Percentiles rank a stretch among this genome's conserved stretches.
Conservation (phyloP, 208 protist genomes). For the Leishmania gerbilli region DNA sequence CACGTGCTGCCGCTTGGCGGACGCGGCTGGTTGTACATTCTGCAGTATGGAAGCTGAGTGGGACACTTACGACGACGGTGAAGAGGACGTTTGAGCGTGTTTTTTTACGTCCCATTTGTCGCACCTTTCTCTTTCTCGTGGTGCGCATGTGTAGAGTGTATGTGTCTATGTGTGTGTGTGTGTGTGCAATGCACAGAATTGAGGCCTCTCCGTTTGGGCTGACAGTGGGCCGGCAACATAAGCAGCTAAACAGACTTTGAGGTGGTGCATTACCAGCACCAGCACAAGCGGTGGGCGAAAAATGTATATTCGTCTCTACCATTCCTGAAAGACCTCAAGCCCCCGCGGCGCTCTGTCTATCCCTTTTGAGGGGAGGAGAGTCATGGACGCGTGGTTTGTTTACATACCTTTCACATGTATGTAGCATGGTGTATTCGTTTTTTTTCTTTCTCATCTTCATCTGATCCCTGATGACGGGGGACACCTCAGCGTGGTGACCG, state of each 20-base stretch:
- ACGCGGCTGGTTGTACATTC: constrained; percentile 29
- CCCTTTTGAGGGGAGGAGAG: not conserved
- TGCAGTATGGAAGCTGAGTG: constrained; percentile 36
- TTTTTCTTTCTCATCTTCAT: not conserved
- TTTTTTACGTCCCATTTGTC: not conserved
- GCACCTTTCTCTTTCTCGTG: not conserved
- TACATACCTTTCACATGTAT: no score
- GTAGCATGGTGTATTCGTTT: not conserved
- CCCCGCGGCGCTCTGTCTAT: not conserved
- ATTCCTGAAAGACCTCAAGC: not conserved
- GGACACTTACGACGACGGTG: constrained; percentile 32
- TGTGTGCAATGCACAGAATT: not conserved
- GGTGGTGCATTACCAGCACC: not conserved
- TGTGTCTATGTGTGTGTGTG: not conserved
- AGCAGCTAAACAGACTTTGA: not conserved
- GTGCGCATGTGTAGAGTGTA: not conserved
- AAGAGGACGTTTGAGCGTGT: constrained; percentile 15
- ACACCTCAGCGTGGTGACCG: not conserved
- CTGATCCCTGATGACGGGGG: not conserved
- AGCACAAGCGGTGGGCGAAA: not conserved
- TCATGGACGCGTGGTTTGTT: no score
- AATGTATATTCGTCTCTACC: not conserved
- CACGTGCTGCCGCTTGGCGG: constrained; percentile 32
- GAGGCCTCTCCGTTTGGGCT: not conserved
- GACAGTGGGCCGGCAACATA: not conserved